Conservation (phyloP, 352 stramenopile genomes). For the Aphanomyces stellatus region DNA sequence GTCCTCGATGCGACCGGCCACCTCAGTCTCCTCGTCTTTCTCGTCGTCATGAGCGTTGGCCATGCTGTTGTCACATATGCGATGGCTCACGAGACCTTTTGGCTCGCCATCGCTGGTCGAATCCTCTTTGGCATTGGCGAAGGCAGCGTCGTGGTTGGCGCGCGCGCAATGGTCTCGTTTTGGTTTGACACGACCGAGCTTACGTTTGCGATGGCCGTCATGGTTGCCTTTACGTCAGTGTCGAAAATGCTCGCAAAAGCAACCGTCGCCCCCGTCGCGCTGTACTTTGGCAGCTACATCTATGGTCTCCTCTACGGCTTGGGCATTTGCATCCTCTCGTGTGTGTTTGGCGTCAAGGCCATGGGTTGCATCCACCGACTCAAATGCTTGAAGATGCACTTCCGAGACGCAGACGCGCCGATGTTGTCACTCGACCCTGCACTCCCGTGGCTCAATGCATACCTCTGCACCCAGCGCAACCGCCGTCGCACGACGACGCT, state of each 20-base stretch:
- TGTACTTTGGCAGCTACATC: constrained; percentile 80
- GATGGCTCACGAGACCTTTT: constrained; percentile 68
- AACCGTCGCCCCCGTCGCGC: constrained; percentile 70
- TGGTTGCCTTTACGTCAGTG: constrained; percentile 81
- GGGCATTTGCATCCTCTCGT: too few species aligned
- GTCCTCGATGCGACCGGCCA: constrained; percentile 74
- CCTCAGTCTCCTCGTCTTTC: constrained; percentile 66
- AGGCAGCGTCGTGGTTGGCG: constrained; percentile 69
- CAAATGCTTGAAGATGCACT: background rate
- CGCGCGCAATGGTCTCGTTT: constrained; percentile 71
- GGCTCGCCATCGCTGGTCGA: constrained; percentile 67
- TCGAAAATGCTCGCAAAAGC: constrained; percentile 88
- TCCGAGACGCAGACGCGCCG: background rate
- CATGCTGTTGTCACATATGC: constrained; percentile 57
- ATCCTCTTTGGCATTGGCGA: constrained; percentile 79
- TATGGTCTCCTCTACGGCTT: constrained; percentile 74
- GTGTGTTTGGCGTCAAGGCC: constrained; percentile 30
- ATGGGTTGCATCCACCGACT: background rate
- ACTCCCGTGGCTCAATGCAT: background rate
- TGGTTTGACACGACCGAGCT: constrained; percentile 77
- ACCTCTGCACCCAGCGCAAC: background rate
- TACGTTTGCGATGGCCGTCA: constrained; percentile 84
- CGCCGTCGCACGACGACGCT: background rate
- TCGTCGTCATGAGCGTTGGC: constrained; percentile 71
- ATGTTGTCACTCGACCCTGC: background rate